phyloP scores from a whole-genome alignment of 768 basidiomycete genomes.

The Mrakia gelida region DNA sequence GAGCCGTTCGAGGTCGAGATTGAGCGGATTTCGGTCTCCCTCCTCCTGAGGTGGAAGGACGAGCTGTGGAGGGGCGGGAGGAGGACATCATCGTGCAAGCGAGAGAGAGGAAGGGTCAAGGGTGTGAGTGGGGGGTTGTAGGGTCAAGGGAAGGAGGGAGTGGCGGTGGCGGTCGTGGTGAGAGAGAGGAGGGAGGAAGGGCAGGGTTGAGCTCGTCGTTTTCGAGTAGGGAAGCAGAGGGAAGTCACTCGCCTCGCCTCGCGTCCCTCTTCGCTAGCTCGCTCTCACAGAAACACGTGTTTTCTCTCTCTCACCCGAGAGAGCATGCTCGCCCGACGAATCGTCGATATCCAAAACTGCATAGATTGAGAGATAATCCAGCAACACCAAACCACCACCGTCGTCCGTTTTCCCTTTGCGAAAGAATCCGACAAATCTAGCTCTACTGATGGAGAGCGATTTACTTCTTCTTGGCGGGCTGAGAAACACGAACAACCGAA shows the following conservation, averaged over 20 bases:
- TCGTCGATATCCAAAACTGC: not conserved
- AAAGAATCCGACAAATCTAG: not conserved
- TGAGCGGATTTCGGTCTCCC: not conserved
- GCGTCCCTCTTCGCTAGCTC: no score
- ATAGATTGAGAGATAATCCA: not conserved
- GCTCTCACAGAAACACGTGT: no score
- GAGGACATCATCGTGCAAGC: not conserved
- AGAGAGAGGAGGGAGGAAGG: no score
- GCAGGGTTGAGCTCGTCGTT: not conserved
- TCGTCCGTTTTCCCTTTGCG: not conserved
- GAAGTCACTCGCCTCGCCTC: not conserved
- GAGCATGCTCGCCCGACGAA: no score
- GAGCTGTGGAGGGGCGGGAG: not conserved
- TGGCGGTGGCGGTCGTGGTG: no score
- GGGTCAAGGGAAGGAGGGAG: no score
- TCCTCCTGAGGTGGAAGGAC: not conserved
- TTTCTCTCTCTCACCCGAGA: no score
- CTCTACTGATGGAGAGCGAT: not conserved
- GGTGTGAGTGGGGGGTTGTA: not conserved
- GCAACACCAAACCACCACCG: not conserved
- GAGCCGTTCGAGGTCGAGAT: conserved; percentile 3
- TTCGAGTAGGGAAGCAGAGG: no score
- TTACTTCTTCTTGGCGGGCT: conserved; percentile 32
- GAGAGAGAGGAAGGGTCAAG: not conserved
- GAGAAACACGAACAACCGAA: not conserved